Base-by-base conservation (phyloP, 352 stramenopile genomes). In the Aphanomyces astaci region DNA sequence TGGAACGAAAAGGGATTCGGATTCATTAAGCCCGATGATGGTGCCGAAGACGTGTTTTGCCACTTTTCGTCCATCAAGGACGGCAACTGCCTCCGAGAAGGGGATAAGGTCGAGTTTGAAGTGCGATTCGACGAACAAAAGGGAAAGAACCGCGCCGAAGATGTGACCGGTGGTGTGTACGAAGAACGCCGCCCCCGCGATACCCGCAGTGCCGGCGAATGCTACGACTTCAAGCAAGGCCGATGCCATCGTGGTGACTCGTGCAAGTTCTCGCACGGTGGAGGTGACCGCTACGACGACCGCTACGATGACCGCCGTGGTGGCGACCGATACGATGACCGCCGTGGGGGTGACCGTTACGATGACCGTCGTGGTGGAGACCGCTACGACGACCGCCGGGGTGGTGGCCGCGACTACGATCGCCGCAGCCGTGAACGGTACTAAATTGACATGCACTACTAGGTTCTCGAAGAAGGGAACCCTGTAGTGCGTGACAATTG, bases 1-100 rank as follows among this genome's bases (percentile, higher is more conserved):
- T 68, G 62, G 62, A 68, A 68, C 62, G 62, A 68, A 49, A 68
- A 68, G 62, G 62, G 62, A 5, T 68, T 68, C 33, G 62, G 62
- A 17, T 68, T 68, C 51, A 68, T 68, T 33, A 68, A 68, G 62
- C 62, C 62, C 46, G 43, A 68, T 19, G 62, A 68, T 31, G 39
- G 39, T 19, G 32, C 48, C 9, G 39, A 68, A 49, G 62, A 68
- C 31, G 62, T 68, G 17, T 68, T 68, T 28, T 68, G 62, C 62
- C 62, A 68, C 43, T 68, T 68, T 45, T 52, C 62, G 25, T 52
- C 62, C 19, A 68, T 68, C 51, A 51, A 68, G 51, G 62, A 68
- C 27, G 62, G 62, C 62, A 68, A 68, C 51, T 68, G 62, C 62
- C 36, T 68, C 15, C 62, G 33, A 22, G 62, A 68, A 60, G 62